Percentiles rank a stretch among this genome's conserved stretches.
These are phyloP conservation scores for Geotrichum histeridarum DNA, from an alignment of 1,139 yeast species.

Conservation along the genomic window DNA sequence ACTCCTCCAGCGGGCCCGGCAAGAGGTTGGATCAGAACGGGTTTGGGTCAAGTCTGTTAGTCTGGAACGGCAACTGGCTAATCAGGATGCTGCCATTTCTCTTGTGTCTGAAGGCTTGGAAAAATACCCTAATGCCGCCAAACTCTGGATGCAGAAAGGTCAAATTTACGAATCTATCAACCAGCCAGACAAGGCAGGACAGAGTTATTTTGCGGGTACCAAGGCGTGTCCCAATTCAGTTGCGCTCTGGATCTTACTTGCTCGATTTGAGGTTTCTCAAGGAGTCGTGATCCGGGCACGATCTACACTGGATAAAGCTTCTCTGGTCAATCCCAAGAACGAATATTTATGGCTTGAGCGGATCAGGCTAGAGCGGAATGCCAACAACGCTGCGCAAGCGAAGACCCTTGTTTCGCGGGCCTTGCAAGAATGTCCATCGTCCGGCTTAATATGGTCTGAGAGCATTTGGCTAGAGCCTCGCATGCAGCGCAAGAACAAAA, in stretches of 20 bases:
- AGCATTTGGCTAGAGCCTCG: constrained; percentile 48
- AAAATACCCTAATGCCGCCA: constrained; percentile 45
- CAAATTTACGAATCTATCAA: constrained; percentile 44
- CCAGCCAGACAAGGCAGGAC: constrained; percentile 44
- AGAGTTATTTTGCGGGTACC: constrained; percentile 48
- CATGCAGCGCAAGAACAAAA: constrained; percentile 54
- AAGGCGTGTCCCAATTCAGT: constrained; percentile 44
- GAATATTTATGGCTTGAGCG: constrained; percentile 56
- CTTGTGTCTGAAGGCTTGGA: constrained; percentile 46
- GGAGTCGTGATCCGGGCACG: constrained; percentile 57
- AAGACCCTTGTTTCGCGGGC: constrained; percentile 55
- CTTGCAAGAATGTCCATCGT: constrained; percentile 53
- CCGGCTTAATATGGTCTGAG: constrained; percentile 61
- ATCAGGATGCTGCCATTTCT: constrained; percentile 39
- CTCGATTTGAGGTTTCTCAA: constrained; percentile 46
- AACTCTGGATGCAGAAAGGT: constrained; percentile 56
- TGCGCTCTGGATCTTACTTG: constrained; percentile 54
- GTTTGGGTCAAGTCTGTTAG: constrained; percentile 63
- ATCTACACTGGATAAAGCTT: constrained; percentile 65
- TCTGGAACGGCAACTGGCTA: constrained; percentile 44
- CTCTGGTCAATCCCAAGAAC: constrained; percentile 47
- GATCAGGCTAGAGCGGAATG: constrained; percentile 52
- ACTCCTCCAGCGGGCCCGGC: constrained; percentile 44
- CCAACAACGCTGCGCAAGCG: constrained; percentile 51
- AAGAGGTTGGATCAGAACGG: constrained; percentile 40